Base-by-base conservation (phyloP, 2,329 filamentous ascomycete genomes). In the Nectriaceae sp. region DNA sequence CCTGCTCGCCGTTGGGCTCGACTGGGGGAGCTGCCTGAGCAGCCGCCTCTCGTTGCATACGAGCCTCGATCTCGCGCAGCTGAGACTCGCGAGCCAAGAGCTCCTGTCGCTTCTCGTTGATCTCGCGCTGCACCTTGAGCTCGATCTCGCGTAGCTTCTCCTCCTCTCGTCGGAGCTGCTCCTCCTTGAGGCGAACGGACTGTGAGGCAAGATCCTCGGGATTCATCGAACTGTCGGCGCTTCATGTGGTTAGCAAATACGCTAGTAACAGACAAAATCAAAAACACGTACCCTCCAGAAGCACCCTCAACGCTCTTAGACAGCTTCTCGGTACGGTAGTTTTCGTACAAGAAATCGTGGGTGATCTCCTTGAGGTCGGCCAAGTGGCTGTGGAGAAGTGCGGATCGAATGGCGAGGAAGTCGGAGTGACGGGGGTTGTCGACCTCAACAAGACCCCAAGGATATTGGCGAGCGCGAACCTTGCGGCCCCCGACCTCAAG, bases 271-370 rank as follows among this genome's bases (percentile, higher is more conserved):
- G 18, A n/a, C 11, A 10, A 6, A 16, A 20, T 21, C 24, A 11
- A 40, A 39, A 48, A 53, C 52, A 90, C 91, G 63, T 89, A 96
- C 91, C 85, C 84, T 83, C 85, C 83, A 74, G 85, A 82, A 75
- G 89, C 89, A 71, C 90, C 90, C 69, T 97, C 92, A 63, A 99
- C 94, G 71, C 91, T 97, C 90, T 97, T 99, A 80, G 90, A 96
- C 65, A 99, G 89, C 81, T 97, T 97, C 89, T 99, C 94, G 68
- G 94, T 99, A 90, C 94, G 91, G 83, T 99, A 99, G 78, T 99
- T 99, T 74, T 99, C 94, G 77, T 99, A 99, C 57, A 99, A 79
- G 87, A 99, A 99, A 75, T 99, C 94, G 74, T 99, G 94, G 44
- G 94, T 99, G 69, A 99, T 99, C 75, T 99, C 94, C 85, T 99